Percentiles rank a stretch among this genome's conserved stretches.
These are phyloP conservation scores for Pistacia vera DNA, from an alignment of 345 rosid genomes.

Conservation along the genomic window DNA sequence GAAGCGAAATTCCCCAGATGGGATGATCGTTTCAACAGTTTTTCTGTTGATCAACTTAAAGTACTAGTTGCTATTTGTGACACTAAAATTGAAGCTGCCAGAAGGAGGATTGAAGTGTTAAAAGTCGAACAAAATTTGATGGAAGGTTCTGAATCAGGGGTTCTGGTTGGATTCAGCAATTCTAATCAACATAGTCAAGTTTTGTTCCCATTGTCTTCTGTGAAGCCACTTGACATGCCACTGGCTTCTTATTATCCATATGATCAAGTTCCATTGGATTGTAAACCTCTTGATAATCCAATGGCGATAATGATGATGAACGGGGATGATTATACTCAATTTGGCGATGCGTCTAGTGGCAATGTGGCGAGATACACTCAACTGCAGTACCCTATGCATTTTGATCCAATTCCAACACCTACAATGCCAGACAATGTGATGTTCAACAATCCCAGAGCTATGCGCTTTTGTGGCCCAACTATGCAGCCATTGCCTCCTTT, in stretches of 20 bases:
- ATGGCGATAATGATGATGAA: neutral
- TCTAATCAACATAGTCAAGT: neutral
- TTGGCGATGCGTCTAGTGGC: too few species aligned
- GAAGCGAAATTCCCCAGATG: slow-evolving; percentile 7
- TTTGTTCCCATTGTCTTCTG: neutral
- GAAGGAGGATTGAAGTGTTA: neutral
- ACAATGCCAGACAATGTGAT: too few species aligned
- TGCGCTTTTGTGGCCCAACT: neutral
- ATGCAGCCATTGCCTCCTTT: slow-evolving; percentile 3
- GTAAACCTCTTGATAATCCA: neutral
- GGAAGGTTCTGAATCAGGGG: neutral
- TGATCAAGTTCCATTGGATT: neutral
- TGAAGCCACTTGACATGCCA: too few species aligned
- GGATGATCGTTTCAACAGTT: neutral
- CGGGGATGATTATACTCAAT: neutral
- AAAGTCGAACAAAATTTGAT: neutral
- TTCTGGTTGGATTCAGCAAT: too few species aligned
- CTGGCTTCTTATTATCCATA: neutral
- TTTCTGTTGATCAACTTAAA: slow-evolving; percentile 8
- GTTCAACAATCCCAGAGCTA: neutral
- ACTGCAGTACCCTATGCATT: too few species aligned
- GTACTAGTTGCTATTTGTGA: neutral
- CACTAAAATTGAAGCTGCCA: slow-evolving; percentile 1
- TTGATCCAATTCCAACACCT: too few species aligned
- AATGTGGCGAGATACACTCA: too few species aligned